Evolutionary conservation across 495 filamentous ascomycete genomes (phyloP), one percentile per base, ranked within the genome.

Genomic region (Tuber umbilicatum): DNA sequence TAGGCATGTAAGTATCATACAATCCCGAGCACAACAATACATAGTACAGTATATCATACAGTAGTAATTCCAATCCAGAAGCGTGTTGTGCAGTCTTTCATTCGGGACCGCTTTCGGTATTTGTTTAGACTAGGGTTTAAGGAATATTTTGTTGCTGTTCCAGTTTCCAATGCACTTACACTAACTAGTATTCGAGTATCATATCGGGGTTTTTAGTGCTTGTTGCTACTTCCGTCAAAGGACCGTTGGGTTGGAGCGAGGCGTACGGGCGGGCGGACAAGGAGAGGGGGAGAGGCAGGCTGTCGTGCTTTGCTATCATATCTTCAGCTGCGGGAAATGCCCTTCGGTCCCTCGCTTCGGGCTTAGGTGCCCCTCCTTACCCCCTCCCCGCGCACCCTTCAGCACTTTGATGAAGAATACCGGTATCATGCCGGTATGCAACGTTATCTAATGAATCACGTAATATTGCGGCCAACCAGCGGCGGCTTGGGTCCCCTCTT

Each of bases 331-430:
- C 70, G 45, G 47, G 47, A 40, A 40, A 55, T 35, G 68, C 50
- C 73, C 68, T 74, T 42, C 71, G 17, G 35, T 64, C 35, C 55
- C 55, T 64, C 55, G 27, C 27, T 64, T 64, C 55, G 27, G 27
- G n/a, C 50, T 50, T 39, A 14, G 77, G 77, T 79, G 75, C 77
- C 77, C 77, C 77, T 69, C 77, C 72, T 76, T 79, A 70, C 77
- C 69, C 74, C 69, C 77, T 78, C 77, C 77, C 75, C 77, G 77
- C 76, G 77, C 77, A 79, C 64, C 43, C 70, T 73, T 64, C 75
- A 79, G 75, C 72, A 79, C 76, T 79, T 64, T 64, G 27, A 64
- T 4, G 55, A 60, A 14, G 50, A 64, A 35, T 35, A 64, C 27
- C 12, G 55, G 55, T 64, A 64, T 64, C 27, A 35, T 35, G 31